phyloP scores from a whole-genome alignment of 2,329 filamentous ascomycete genomes.

The Pyrenochaeta sp. region DNA sequence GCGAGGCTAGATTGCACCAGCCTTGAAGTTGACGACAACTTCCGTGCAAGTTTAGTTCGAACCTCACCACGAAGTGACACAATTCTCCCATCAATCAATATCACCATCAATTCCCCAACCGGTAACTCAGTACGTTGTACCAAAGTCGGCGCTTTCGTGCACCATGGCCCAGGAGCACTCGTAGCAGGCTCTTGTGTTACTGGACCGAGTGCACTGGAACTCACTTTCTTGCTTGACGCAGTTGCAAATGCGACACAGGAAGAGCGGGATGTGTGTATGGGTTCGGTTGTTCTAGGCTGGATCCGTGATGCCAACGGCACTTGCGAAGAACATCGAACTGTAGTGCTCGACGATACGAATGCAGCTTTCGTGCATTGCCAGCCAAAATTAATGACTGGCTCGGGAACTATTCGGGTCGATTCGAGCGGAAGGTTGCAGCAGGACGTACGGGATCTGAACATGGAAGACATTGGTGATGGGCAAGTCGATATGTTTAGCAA shows the following conservation, averaged over 20 bases:
- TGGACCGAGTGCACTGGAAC: constrained; percentile 22
- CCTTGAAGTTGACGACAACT: constrained; percentile 20
- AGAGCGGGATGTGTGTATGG: constrained; percentile 28
- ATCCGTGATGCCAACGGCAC: constrained; percentile 20
- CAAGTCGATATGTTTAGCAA: constrained; percentile 36
- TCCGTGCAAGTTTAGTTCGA: constrained; percentile 2
- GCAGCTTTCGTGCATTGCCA: constrained; percentile 47
- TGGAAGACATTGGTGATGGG: neutral
- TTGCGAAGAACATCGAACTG: constrained; percentile 9
- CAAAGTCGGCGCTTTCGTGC: neutral
- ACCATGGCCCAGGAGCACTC: neutral
- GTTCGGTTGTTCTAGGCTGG: constrained; percentile 38
- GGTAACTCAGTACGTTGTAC: constrained; percentile 8
- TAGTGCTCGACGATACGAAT: constrained; percentile 11
- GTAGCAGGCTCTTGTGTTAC: constrained; percentile 6
- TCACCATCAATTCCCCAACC: neutral
- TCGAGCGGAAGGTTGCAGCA: constrained; percentile 35
- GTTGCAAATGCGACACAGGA: constrained; percentile 20
- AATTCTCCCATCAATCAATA: constrained; percentile 1
- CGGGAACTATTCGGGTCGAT: constrained; percentile 47
- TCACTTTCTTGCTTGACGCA: constrained; percentile 10
- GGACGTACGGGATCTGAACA: neutral
- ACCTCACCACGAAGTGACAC: too few relatives aligned
- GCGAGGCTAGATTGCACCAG: constrained; percentile 43
- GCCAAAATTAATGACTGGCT: constrained; percentile 39